Evolutionary conservation across 1,139 yeast genomes (phyloP).

Genomic region (Chernovozyma aurita): DNA sequence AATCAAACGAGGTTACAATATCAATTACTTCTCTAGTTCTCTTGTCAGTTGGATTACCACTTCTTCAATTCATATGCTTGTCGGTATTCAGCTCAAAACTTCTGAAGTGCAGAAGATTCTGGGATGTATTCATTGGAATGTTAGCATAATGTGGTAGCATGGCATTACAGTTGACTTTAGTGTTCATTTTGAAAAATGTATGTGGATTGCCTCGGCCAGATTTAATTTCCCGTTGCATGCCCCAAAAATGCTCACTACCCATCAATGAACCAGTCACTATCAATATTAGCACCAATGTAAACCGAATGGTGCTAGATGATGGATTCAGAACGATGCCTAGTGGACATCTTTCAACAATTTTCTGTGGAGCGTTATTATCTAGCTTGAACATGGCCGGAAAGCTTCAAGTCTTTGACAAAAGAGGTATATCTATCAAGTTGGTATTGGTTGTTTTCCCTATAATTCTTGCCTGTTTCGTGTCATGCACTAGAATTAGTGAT

Average conservation of each 20-base stretch:
- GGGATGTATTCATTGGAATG: conserved; percentile 40
- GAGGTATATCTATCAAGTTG: conserved; percentile 34
- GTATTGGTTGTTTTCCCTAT: conserved; percentile 32
- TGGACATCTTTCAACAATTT: conserved; percentile 48
- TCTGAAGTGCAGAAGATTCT: conserved; percentile 22
- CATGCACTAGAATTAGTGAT: conserved; percentile 45
- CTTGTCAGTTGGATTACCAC: conserved; percentile 29
- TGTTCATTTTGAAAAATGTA: conserved; percentile 40
- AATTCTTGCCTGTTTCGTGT: conserved; percentile 31
- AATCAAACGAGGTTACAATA: conserved; percentile 28
- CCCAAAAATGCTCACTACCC: conserved; percentile 15
- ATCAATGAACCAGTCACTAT: conserved; percentile 25
- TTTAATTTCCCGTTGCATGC: conserved; percentile 38
- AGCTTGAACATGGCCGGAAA: conserved; percentile 35
- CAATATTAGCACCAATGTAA: conserved; percentile 28
- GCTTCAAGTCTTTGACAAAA: conserved; percentile 31
- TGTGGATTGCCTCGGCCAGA: conserved; percentile 49
- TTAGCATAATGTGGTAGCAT: conserved; percentile 37
- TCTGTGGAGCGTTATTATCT: conserved; percentile 38
- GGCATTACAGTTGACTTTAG: conserved; percentile 36
- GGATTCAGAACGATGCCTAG: conserved; percentile 52
- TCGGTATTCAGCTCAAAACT: conserved; percentile 15
- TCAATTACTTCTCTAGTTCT: conserved; percentile 27
- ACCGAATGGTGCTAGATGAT: conserved; percentile 28
- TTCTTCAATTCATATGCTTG: conserved; percentile 23